phyloP scores from a whole-genome alignment of 2,329 filamentous ascomycete species.

The Gaeumannomyces sp. region DNA sequence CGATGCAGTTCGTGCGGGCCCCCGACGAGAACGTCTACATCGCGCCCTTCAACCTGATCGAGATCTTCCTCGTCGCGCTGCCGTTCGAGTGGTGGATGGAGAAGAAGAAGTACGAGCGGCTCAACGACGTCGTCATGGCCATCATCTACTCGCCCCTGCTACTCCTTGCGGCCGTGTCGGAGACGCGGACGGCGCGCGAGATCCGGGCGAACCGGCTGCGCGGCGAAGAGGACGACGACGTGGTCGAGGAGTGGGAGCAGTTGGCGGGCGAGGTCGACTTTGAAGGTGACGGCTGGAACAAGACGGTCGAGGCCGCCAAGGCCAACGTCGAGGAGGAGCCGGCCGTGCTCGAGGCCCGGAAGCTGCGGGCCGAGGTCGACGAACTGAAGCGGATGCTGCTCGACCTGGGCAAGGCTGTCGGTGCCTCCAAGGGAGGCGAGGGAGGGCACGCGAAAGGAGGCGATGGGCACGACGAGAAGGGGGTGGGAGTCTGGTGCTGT shows the following conservation, averaged over 20 bases:
- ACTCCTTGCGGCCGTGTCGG: constrained; percentile 67
- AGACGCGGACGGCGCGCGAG: constrained; percentile 56
- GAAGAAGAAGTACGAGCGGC: constrained; percentile 62
- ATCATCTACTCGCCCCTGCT: constrained; percentile 79
- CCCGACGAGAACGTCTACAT: constrained; percentile 99
- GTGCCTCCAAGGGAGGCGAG: neutral
- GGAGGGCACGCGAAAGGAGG: neutral
- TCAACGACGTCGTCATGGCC: constrained; percentile 71
- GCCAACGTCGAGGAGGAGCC: constrained; percentile 78
- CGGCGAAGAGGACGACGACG: constrained; percentile 86
- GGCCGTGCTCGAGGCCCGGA: constrained; percentile 62
- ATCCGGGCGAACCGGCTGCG: constrained; percentile 69
- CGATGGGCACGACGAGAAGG: neutral
- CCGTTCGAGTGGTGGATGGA: constrained; percentile 95
- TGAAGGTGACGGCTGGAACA: constrained; percentile 77
- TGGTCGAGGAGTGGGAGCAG: constrained; percentile 90
- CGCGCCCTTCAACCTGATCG: constrained; percentile 87
- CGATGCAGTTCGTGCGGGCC: constrained; percentile 92
- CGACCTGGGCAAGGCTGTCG: constrained; percentile 19
- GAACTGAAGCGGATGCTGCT: constrained; percentile 46
- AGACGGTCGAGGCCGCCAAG: constrained; percentile 67
- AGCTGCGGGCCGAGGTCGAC: constrained; percentile 52
- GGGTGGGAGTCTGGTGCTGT: neutral
- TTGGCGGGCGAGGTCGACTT: constrained; percentile 66
- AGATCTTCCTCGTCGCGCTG: constrained; percentile 70